Conservation (phyloP, 2,329 filamentous ascomycete species). For the Penicillium nordicum region DNA sequence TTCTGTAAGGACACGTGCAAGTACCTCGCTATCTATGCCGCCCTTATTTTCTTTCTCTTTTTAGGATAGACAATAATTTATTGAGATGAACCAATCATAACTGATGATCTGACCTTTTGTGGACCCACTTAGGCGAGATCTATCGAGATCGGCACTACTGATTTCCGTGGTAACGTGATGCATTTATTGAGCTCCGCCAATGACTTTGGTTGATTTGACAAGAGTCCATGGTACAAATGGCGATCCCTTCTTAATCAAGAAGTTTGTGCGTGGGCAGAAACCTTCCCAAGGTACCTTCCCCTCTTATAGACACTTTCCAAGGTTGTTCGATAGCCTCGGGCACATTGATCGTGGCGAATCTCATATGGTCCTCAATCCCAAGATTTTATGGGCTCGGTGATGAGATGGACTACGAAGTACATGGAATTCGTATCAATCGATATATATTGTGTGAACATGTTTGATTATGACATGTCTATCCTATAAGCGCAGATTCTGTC, state of each 20-base stretch:
- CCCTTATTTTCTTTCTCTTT: neutral
- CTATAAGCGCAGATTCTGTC: neutral
- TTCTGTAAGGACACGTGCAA: neutral
- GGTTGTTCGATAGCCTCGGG: neutral
- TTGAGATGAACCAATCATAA: conserved; percentile 3
- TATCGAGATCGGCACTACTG: neutral
- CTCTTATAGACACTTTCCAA: neutral
- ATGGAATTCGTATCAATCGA: neutral
- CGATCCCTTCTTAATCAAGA: neutral
- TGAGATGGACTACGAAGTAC: neutral
- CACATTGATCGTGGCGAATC: neutral
- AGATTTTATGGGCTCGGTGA: neutral
- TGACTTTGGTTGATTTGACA: neutral
- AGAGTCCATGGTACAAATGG: neutral
- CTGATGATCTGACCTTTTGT: neutral
- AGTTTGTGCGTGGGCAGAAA: neutral
- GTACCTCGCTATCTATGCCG: neutral
- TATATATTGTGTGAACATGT: neutral
- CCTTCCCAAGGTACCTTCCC: neutral
- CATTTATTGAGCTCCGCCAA: neutral
- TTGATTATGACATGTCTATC: neutral
- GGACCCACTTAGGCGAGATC: neutral
- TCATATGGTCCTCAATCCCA: neutral
- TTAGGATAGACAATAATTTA: neutral
- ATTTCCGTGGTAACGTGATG: neutral